Conservation (phyloP, 768 basidiomycete species). For the Holtermanniella nyarrowii region DNA sequence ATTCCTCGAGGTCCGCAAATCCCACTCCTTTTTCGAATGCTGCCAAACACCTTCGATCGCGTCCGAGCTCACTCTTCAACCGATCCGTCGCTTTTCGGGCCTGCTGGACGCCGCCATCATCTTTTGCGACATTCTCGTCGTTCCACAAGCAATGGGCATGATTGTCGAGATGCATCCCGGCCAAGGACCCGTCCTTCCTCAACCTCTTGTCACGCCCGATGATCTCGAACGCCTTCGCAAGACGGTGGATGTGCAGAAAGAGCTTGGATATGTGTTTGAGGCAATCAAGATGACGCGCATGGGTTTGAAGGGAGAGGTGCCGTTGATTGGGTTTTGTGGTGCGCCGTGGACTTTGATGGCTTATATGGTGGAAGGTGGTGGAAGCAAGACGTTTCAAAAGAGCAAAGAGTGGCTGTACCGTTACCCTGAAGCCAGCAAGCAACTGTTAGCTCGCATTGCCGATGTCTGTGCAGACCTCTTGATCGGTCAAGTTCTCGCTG, state of each 20-base stretch:
- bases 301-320: slow-evolving; percentile 74
- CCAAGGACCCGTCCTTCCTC: slow-evolving; percentile 64
- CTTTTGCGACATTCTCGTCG: slow-evolving; percentile 94
- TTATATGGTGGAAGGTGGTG: slow-evolving; percentile 97
- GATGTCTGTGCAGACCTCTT: slow-evolving; percentile 79
- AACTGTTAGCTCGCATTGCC: slow-evolving; percentile 67
- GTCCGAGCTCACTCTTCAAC: slow-evolving; percentile 81
- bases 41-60: slow-evolving; percentile 88
- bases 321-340: slow-evolving; percentile 92
- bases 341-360: slow-evolving; percentile 97
- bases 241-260: slow-evolving; percentile 63
- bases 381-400: slow-evolving; percentile 79
- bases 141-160: slow-evolving; percentile 97
- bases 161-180: slow-evolving; percentile 73
- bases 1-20: slow-evolving; percentile 73
- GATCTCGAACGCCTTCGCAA: slow-evolving; percentile 56
- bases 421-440: slow-evolving; percentile 71
- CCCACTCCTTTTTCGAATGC: slow-evolving; percentile 88
- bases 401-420: slow-evolving; percentile 91
- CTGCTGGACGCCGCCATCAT: slow-evolving; percentile 93
- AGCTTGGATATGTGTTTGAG: slow-evolving; percentile 82
- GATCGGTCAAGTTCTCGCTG: slow-evolving; percentile 85
- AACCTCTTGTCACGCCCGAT: slow-evolving; percentile 65
- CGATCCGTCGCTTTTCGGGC: slow-evolving; percentile 74
- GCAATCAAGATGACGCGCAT: slow-evolving; percentile 78